Conservation (phyloP, 345 rosid species). For the Populus simonii region DNA sequence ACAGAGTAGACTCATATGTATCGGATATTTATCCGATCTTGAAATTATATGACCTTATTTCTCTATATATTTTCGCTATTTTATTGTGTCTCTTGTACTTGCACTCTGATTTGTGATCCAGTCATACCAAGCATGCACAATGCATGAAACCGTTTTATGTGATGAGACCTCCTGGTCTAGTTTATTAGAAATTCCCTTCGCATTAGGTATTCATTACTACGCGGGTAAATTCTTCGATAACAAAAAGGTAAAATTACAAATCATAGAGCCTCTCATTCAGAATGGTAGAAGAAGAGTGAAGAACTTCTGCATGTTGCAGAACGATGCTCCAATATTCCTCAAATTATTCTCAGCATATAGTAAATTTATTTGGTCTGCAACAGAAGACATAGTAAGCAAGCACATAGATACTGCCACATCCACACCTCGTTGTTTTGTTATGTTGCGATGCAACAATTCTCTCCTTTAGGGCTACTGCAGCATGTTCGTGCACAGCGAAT, state of each 20-base stretch:
- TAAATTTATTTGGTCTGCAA: background rate
- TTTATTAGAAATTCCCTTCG: background rate
- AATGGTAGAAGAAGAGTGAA: background rate
- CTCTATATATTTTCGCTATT: background rate
- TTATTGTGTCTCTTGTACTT: background rate
- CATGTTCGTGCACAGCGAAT: constrained; percentile 25
- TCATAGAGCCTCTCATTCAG: background rate
- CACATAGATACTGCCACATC: background rate
- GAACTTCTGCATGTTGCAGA: background rate
- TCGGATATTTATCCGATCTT: constrained; percentile 4
- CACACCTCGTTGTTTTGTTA: background rate
- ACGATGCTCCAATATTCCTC: background rate
- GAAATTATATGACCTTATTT: background rate
- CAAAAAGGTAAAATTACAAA: background rate
- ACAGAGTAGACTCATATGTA: constrained; percentile 5
- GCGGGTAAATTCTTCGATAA: background rate
- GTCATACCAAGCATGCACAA: background rate
- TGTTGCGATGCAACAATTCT: constrained; percentile 18
- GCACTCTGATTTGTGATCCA: background rate
- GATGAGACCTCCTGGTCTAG: background rate
- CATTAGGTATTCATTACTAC: background rate
- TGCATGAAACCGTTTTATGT: too few relatives aligned
- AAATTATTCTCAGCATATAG: too few relatives aligned
- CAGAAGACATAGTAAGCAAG: background rate
- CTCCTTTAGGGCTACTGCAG: constrained; percentile 5